Base-by-base conservation (phyloP, 1,139 yeast genomes). In the Magnusiomyces fungicola region DNA sequence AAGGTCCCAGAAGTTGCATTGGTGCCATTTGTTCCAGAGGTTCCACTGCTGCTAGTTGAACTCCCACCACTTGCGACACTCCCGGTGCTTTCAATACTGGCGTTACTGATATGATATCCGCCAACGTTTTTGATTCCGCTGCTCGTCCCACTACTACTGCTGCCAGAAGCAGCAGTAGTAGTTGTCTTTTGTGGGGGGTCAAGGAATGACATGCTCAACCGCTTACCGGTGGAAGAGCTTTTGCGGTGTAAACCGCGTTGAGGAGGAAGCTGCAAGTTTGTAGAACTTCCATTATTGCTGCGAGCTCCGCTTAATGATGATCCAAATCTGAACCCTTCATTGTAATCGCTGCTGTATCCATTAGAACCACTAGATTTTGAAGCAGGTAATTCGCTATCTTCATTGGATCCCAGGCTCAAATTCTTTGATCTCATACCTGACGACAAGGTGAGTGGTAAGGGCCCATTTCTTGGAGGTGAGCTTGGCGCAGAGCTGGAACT, bases 391-490 rank as follows among this genome's bases (percentile, higher is more conserved):
- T 34, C 38, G 5, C 19, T 32, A 12, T 39, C 43, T 6, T 22
- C 21, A 39, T 39, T 39, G 21, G 43, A 24, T 12, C 29, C 32
- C 23, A 27, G 10, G 9, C 41, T 38, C 19, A n/a, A 23, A 12
- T 38, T 22, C 16, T 38, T 38, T 12, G 25, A 22, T 23, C 41
- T 21, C 9, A 38, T 30, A 21, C 27, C 19, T 30, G 44, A 41
- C 18, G 44, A 41, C 18, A 41, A 37, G 10, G 36, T 41, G 3
- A 41, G 19, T 3, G 44, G 44, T 18, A 41, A 18, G 6, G 44
- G 44, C n/a, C 44, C 44, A 19, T 21, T 38, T 23, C 41, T 22
- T 5, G 41, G 41, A 21, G 41, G 41, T 6, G 41, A 38, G 23
- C 23, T 22, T 5, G 41, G 38, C 19, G 38, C 38, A 18, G 38